Conservation (phyloP, 2,329 filamentous ascomycete species). For the Fusarium citri region DNA sequence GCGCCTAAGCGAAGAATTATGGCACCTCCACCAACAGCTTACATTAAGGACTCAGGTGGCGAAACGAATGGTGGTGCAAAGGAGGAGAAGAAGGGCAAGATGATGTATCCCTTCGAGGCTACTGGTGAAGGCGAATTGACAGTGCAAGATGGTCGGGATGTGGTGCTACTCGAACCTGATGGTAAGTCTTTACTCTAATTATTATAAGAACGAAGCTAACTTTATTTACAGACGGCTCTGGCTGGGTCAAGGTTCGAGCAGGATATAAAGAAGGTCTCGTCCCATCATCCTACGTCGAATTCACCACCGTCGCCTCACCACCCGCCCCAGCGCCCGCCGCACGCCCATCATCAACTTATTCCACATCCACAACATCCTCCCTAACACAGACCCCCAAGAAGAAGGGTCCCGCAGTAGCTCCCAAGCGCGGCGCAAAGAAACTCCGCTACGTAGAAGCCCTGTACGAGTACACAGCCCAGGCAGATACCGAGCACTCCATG, state of each 20-base stretch:
- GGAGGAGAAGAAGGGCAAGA: constrained; percentile 76
- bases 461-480: constrained; percentile 90
- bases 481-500: constrained; percentile 91
- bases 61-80: constrained; percentile 57
- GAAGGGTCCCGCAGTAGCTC: constrained; percentile 91
- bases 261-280: constrained; percentile 86
- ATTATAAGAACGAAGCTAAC: constrained; percentile 20
- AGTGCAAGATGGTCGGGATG: constrained; percentile 81
- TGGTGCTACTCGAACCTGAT: constrained; percentile 85
- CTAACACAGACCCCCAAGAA: constrained; percentile 69
- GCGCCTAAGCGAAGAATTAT: constrained; percentile 77
- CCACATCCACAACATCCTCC: constrained; percentile 69
- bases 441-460: constrained; percentile 91
- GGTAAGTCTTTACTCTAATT: constrained; percentile 67
- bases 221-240: constrained; percentile 77
- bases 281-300: constrained; percentile 85
- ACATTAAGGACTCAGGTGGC: constrained; percentile 74
- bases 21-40: constrained; percentile 86
- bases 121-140: constrained; percentile 84
- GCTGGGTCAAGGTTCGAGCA: constrained; percentile 87
- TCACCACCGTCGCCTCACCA: constrained; percentile 59
- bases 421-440: constrained; percentile 91
- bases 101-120: constrained; percentile 89
- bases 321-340: constrained; percentile 57
- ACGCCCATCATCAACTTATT: constrained; percentile 81